Percentiles rank a stretch among this genome's conserved stretches.
Evolutionary conservation across 345 rosid species (phyloP).

Genomic region (Ceriops zippeliana): DNA sequence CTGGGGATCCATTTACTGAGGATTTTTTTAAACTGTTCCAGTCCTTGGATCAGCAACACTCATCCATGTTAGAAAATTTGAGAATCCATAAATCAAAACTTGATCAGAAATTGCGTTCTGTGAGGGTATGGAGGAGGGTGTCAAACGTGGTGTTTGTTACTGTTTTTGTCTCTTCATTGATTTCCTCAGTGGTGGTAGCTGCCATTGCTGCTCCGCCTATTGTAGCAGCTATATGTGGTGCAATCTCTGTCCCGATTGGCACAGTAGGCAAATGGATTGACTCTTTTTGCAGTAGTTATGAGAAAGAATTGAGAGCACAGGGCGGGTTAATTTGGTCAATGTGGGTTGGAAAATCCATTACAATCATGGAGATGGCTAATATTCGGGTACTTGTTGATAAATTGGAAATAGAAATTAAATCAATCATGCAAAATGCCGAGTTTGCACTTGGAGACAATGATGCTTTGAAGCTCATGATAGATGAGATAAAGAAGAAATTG

Average conservation of each 20-base stretch:
- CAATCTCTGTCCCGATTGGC: slow-evolving; percentile 61
- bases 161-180: slow-evolving; percentile 62
- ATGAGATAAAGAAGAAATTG: slow-evolving; percentile 76
- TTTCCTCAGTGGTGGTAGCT: slow-evolving; percentile 86
- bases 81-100: slow-evolving; percentile 48
- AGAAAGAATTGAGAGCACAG: slow-evolving; percentile 51
- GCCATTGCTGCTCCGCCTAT: slow-evolving; percentile 79
- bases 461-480: slow-evolving; percentile 56
- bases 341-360: slow-evolving; percentile 45
- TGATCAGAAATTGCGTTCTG: slow-evolving; percentile 53
- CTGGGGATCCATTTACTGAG: slow-evolving; percentile 65
- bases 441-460: slow-evolving; percentile 54
- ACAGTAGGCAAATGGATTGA: slow-evolving; percentile 79
- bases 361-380: slow-evolving; percentile 63
- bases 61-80: slow-evolving; percentile 48
- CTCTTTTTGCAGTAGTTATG: slow-evolving; percentile 57
- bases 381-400: slow-evolving; percentile 53
- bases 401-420: slow-evolving; percentile 54
- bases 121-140: slow-evolving; percentile 71
- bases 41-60: slow-evolving; percentile 52
- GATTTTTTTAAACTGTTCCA: slow-evolving; percentile 58
- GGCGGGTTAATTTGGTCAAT: slow-evolving; percentile 44
- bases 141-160: slow-evolving; percentile 70
- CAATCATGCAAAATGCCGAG: slow-evolving; percentile 45
- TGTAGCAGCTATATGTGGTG: slow-evolving; percentile 62